These are phyloP conservation scores for Trichoderma sp. DNA, from an alignment of 2,329 filamentous ascomycete genomes.

Conservation along the genomic window DNA sequence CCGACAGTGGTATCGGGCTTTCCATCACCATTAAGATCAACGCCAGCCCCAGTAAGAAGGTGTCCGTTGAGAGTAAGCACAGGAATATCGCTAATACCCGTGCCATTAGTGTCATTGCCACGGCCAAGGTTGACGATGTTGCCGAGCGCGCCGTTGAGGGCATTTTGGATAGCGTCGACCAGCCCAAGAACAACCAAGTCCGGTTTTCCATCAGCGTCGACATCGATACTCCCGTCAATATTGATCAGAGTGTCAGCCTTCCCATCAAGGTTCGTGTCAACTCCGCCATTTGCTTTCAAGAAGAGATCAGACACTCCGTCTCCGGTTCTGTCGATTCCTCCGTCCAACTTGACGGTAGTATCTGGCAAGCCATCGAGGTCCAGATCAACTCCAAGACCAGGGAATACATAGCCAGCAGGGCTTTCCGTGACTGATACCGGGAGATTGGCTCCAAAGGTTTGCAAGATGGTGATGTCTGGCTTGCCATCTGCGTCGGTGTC, in stretches of 20 bases:
- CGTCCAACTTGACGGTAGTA: not conserved
- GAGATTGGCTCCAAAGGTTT: not conserved
- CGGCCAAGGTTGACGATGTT: not conserved
- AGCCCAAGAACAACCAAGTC: not conserved
- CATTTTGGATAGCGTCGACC: not conserved
- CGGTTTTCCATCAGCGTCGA: not conserved
- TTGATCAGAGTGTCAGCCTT: not conserved
- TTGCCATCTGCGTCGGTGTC: not conserved
- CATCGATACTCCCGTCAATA: not conserved
- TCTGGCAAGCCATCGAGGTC: not conserved
- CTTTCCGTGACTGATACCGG: not conserved
- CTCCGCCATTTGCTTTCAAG: not conserved
- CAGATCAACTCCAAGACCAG: not conserved
- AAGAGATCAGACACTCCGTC: not conserved
- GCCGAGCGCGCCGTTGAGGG: not conserved
- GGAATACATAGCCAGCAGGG: not conserved
- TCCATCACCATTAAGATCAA: slow-evolving; percentile 9
- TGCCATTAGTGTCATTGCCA: not conserved
- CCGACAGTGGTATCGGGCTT: not conserved
- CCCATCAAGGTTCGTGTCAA: not conserved
- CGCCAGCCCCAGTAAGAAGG: not conserved
- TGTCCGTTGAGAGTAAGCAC: not conserved
- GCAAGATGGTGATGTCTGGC: not conserved
- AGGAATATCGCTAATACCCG: not conserved
- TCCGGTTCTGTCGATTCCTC: not conserved